Evolutionary conservation across 495 filamentous ascomycete species (phyloP).

Genomic region (Hypomontagnella submonticulosa): DNA sequence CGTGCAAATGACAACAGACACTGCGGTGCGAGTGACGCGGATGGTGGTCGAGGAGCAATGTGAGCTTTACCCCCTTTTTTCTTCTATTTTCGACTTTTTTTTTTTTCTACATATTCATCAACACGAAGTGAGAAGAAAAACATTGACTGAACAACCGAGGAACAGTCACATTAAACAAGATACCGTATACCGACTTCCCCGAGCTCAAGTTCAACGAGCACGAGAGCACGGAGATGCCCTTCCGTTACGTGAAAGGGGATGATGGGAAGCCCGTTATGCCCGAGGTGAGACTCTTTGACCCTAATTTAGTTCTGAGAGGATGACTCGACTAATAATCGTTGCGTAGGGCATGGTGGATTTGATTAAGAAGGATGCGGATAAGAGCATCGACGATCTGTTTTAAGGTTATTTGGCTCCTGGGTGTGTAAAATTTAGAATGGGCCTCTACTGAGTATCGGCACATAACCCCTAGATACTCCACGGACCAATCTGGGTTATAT

Average conservation of each 20-base stretch:
- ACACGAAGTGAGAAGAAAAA: no score
- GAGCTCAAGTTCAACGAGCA: conserved; percentile 89
- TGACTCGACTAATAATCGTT: conserved; percentile 13
- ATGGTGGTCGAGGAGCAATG: conserved; percentile 86
- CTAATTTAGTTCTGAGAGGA: background rate
- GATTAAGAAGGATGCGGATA: conserved; percentile 93
- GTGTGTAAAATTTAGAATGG: no score
- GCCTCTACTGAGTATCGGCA: no score
- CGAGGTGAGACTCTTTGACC: conserved; percentile 65
- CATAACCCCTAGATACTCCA: no score
- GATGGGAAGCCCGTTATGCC: conserved; percentile 90
- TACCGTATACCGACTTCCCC: conserved; percentile 85
- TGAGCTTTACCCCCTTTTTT: conserved; percentile 50
- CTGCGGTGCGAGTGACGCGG: conserved; percentile 91
- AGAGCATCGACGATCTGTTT: conserved; percentile 87
- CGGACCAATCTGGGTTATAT: no score
- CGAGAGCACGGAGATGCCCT: conserved; percentile 96
- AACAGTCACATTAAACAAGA: conserved; percentile 76
- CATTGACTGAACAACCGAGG: background rate
- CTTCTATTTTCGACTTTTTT: background rate
- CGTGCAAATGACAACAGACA: conserved; percentile 98
- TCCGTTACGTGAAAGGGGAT: conserved; percentile 85
- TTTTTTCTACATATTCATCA: background rate
- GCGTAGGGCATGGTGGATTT: conserved; percentile 89
- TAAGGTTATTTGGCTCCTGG: conserved; percentile 50